Evolutionary conservation across 352 stramenopile genomes (phyloP), one percentile per base, ranked within the genome.

Genomic region (Elongisporangium prolatum): DNA sequence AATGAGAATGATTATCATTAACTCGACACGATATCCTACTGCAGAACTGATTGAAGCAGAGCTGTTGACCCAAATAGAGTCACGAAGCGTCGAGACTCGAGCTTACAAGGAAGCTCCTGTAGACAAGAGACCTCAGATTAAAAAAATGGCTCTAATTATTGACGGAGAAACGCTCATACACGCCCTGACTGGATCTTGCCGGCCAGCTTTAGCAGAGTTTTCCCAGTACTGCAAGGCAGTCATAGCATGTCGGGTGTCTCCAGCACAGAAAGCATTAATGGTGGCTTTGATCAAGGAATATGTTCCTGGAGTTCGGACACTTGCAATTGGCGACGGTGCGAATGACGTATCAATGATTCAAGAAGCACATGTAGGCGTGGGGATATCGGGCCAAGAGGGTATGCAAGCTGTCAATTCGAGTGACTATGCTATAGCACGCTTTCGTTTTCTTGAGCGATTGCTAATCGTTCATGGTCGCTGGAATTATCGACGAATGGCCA

Each of bases 331-430:
- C 22, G 95, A 98, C 61, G 95, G 95, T 47, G 95, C 94, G 1
- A 98, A 98, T 60, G 95, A 98, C 59, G 95, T 98, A 2, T 89
- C 87, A 14, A 98, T 98, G 94, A 97, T 98, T 54, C 89, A 98
- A 69, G 84, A 91, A 65, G 91, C 88, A 18, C 84, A 97, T 55
- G 76, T 98, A 20, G 92, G 91, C 34, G 80, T 98, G 8, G 93
- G 92, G 3, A 97, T 98, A 49, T 91, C 74, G 2, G 93, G 93
- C 0, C 88, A 97, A 61, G 93, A 98, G 67, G 93, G 93, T 16
- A 82, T 96, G 67, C 94, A 97, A 63, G 88, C 93, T 6, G 93
- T 97, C 8, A 97, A 97, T 64, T 93, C 91, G 21, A 94, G 86
- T 25, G 93, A 98, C 75, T 98, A 97, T 59, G 90, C 92, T 11